Percentiles rank a stretch among this genome's conserved stretches.
These are phyloP conservation scores for Xanthoconium separans DNA, from an alignment of 1,284 basidiomycete genomes.

Conservation along the genomic window DNA sequence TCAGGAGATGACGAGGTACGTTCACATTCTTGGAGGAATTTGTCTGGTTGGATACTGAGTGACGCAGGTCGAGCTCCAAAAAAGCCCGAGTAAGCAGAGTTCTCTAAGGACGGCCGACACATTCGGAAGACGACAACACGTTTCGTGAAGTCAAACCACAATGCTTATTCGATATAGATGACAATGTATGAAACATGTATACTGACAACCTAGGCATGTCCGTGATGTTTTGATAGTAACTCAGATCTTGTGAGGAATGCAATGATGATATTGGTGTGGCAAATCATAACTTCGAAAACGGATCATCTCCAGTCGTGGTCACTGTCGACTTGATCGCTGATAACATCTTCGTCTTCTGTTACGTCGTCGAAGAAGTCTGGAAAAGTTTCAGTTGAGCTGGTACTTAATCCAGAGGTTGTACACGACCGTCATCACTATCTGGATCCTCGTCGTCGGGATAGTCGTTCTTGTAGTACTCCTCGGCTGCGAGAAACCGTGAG, in stretches of 20 bases:
- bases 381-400: neutral
- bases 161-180: neutral
- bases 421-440: constrained; percentile 44
- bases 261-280: constrained; percentile 16
- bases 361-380: constrained; percentile 29
- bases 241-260: constrained; percentile 21
- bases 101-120: neutral
- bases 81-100: constrained; percentile 11
- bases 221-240: constrained; percentile 21
- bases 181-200: constrained; percentile 20
- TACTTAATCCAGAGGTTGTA: neutral
- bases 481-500: constrained; percentile 44
- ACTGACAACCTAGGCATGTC: constrained; percentile 14
- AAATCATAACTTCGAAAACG: neutral
- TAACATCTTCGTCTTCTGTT: constrained; percentile 25
- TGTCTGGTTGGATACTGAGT: constrained; percentile 6
- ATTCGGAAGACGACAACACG: neutral
- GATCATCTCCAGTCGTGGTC: constrained; percentile 31
- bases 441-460: constrained; percentile 72
- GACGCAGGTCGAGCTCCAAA: constrained; percentile 25
- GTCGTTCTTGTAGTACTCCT: constrained; percentile 80
- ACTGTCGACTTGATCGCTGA: constrained; percentile 19
- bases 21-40: neutral
- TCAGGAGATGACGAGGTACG: constrained; percentile 22
- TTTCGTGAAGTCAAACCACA: constrained; percentile 2